These are phyloP conservation scores for Paxillus rubicundulus DNA, from an alignment of 768 basidiomycete genomes.

Conservation along the genomic window DNA sequence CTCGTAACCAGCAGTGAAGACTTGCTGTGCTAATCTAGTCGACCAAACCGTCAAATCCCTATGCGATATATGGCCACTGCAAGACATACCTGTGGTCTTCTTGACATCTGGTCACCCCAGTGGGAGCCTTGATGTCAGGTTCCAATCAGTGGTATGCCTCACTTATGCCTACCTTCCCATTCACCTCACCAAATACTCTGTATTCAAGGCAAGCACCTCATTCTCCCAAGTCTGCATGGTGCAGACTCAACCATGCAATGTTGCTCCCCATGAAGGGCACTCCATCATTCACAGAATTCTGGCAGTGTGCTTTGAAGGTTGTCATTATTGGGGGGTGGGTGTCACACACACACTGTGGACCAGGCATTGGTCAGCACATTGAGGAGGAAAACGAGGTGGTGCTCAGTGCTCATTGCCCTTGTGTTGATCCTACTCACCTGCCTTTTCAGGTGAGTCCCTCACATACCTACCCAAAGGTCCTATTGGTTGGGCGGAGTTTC, in stretches of 20 bases:
- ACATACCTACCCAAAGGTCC: too few species aligned
- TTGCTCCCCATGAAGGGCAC: conserved; percentile 58
- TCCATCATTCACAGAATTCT: conserved; percentile 82
- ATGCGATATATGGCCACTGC: conserved; percentile 77
- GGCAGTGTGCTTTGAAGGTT: conserved; percentile 71
- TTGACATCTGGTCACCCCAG: conserved; percentile 35
- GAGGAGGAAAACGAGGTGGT: too few species aligned
- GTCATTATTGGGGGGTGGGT: too few species aligned
- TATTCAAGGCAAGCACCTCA: conserved; percentile 25
- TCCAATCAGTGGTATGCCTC: conserved; percentile 7
- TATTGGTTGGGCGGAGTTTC: too few species aligned
- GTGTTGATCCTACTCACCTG: too few species aligned
- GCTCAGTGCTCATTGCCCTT: too few species aligned
- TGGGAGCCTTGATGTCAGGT: conserved; percentile 13
- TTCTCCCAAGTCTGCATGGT: conserved; percentile 13
- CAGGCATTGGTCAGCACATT: too few species aligned
- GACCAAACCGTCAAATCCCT: conserved; percentile 79
- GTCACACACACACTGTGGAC: too few species aligned
- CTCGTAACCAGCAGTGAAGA: conserved; percentile 95
- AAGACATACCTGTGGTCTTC: conserved; percentile 67
- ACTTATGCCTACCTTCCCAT: conserved; percentile 1
- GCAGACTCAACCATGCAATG: conserved; percentile 27
- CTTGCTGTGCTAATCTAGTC: conserved; percentile 45
- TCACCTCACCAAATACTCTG: conserved; percentile 27
- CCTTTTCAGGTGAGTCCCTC: too few species aligned